Evolutionary conservation across 768 basidiomycete species (phyloP), one percentile per base, ranked within the genome.

Genomic region (Russula emetica): DNA sequence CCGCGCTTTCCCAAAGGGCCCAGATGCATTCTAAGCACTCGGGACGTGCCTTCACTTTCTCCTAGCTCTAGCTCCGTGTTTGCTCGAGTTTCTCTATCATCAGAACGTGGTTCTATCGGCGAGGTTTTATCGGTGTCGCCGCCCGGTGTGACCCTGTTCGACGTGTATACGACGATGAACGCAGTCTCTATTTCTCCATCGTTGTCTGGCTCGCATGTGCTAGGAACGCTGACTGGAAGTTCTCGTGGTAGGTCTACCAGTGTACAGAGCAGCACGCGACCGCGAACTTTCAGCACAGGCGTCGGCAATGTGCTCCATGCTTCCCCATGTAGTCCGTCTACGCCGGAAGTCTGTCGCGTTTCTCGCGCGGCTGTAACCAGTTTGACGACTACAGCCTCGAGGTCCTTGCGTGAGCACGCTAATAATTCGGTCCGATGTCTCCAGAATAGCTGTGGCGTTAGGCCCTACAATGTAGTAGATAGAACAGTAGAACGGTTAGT

Each of bases 381-480:
- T 1, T 55, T 60, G 2, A 49, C 26, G 32, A 87, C 79, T 6
- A 86, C 52, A 5, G 69, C 71, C 3, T 80, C 77, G 4, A 95
- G 78, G 1, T 81, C 78, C 0, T 78, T 72, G 26, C 87, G 78
- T 8, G 73, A 69, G 0, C 80, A 72, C 0, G 69, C 36, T 18
- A 94, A 73, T 7, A 96, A 74, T 9, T 67, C 69, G 2, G 74
- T 70, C 32, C 76, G 77, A 68, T 92, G 72, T 30, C 62, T 66
- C 90, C 94, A 95, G 72, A 89, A 96, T 16, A 86, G 58, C 2
- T 71, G 67, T 0, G 94, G 88, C 1, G 85, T 91, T 60, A 96
- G 75, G 5, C 92, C 92, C 88, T 92, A 68, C 22, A 34, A 47
- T 5, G n/a, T 3, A 13, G 11, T 3, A 20, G 13, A n/a, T 32